phyloP scores from a whole-genome alignment of 441 rosid species.

The Theobroma grandiflorum region DNA sequence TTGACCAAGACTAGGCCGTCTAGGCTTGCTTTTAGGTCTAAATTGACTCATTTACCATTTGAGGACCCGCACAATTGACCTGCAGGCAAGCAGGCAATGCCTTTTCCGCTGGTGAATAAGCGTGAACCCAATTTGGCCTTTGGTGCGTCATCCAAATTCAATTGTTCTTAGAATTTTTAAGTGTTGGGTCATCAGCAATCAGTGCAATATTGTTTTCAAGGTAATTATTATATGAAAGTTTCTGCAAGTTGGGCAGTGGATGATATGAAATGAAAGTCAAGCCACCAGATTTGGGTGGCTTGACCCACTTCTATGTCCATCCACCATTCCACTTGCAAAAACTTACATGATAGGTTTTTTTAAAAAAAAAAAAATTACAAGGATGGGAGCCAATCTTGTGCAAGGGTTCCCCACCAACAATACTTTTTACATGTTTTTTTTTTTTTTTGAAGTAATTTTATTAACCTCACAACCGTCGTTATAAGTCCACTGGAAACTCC shows the following conservation, averaged over 20 bases:
- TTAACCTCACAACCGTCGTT: no score
- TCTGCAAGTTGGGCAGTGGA: neutral
- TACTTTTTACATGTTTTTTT: no score
- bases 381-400: neutral
- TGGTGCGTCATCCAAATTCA: neutral
- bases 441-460: neutral
- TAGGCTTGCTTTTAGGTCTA: no score
- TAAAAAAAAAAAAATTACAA: neutral
- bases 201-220: neutral
- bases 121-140: no score
- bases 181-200: neutral
- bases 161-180: neutral
- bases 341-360: no score
- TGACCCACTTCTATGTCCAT: neutral
- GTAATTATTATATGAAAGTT: neutral
- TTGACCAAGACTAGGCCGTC: no score
- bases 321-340: constrained; percentile 5
- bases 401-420: neutral
- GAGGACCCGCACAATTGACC: no score
- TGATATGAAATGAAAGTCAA: neutral
- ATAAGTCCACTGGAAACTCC: no score
- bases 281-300: neutral
- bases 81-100: no score
- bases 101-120: no score
- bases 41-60: no score